Conservation (phyloP, 805 yeast species). For the Kodamaea kakaduensis region DNA sequence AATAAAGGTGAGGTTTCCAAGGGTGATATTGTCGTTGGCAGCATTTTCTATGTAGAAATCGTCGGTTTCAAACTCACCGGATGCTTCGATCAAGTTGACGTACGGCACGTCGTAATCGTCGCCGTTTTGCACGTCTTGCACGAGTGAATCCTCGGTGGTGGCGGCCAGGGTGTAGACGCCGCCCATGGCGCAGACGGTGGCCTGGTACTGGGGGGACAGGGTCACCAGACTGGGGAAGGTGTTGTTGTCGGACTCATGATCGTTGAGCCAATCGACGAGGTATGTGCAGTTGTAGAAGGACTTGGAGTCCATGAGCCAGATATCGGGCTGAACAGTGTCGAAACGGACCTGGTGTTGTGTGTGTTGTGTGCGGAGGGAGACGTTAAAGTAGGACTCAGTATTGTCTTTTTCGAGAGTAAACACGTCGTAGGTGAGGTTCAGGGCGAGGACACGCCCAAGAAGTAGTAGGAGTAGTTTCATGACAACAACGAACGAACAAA, state of each 20-base stretch:
- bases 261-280: slow-evolving; percentile 15
- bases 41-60: slow-evolving; percentile 19
- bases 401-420: not conserved
- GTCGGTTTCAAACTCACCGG: slow-evolving; percentile 25
- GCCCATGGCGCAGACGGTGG: slow-evolving; percentile 24
- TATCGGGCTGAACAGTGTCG: slow-evolving; percentile 35
- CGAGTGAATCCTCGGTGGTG: slow-evolving; percentile 8
- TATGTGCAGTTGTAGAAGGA: slow-evolving; percentile 23
- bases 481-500: too few species aligned
- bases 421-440: not conserved
- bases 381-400: slow-evolving; percentile 16
- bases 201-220: slow-evolving; percentile 19
- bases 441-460: too few species aligned
- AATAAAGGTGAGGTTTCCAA: slow-evolving; percentile 26
- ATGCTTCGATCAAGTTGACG: slow-evolving; percentile 22
- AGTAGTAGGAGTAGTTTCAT: too few species aligned
- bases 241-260: not conserved
- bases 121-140: slow-evolving; percentile 14
- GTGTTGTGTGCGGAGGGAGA: slow-evolving; percentile 10
- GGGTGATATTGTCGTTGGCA: slow-evolving; percentile 9
- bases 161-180: slow-evolving; percentile 20
- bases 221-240: slow-evolving; percentile 16
- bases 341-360: slow-evolving; percentile 20
- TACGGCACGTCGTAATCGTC: slow-evolving; percentile 24
- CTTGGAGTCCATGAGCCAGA: slow-evolving; percentile 34